Percentiles rank a stretch among this genome's conserved stretches.
phyloP scores from a whole-genome alignment of 352 stramenopile genomes.

The Pythium periplocum region DNA sequence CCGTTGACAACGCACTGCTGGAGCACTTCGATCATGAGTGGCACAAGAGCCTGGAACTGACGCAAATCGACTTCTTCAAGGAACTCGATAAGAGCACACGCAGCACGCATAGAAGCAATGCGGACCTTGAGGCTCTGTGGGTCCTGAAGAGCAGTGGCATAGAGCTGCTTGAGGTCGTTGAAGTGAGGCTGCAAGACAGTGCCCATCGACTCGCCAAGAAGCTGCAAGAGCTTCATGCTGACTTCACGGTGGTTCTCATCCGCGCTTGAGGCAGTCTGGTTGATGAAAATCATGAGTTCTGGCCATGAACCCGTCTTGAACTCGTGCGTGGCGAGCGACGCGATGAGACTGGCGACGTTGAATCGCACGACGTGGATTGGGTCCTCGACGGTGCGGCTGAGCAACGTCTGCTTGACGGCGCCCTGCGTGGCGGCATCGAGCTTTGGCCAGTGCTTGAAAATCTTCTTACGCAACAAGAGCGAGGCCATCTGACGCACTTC shows the following conservation, averaged over 20 bases:
- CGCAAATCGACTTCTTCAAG: slow-evolving; percentile 70
- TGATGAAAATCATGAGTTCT: slow-evolving; percentile 94
- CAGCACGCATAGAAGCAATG: slow-evolving; percentile 75
- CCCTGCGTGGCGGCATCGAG: slow-evolving; percentile 77
- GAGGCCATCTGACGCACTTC: slow-evolving; percentile 90
- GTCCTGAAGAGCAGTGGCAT: slow-evolving; percentile 66
- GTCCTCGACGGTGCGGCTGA: slow-evolving; percentile 83
- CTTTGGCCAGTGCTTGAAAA: slow-evolving; percentile 91
- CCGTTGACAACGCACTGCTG: slow-evolving; percentile 79
- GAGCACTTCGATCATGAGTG: slow-evolving; percentile 82
- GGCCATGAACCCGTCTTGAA: slow-evolving; percentile 80
- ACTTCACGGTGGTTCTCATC: slow-evolving; percentile 88
- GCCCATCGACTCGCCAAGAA: slow-evolving; percentile 92
- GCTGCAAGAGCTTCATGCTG: slow-evolving; percentile 90
- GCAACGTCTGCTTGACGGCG: slow-evolving; percentile 85
- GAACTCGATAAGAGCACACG: slow-evolving; percentile 76
- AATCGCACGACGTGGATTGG: slow-evolving; percentile 85
- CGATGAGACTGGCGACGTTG: slow-evolving; percentile 77
- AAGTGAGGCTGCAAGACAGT: slow-evolving; percentile 81
- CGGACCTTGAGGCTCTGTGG: slow-evolving; percentile 78
- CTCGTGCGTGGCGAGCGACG: slow-evolving; percentile 77
- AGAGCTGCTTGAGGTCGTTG: slow-evolving; percentile 74
- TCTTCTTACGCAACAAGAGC: slow-evolving; percentile 93
- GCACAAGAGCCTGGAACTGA: slow-evolving; percentile 67
- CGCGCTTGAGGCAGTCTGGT: slow-evolving; percentile 73